A percentile compares a stretch with the other conserved stretches of the same genome.
Conservation (phyloP, 2,329 filamentous ascomycete genomes). For the Pseudogymnoascus sp. region DNA sequence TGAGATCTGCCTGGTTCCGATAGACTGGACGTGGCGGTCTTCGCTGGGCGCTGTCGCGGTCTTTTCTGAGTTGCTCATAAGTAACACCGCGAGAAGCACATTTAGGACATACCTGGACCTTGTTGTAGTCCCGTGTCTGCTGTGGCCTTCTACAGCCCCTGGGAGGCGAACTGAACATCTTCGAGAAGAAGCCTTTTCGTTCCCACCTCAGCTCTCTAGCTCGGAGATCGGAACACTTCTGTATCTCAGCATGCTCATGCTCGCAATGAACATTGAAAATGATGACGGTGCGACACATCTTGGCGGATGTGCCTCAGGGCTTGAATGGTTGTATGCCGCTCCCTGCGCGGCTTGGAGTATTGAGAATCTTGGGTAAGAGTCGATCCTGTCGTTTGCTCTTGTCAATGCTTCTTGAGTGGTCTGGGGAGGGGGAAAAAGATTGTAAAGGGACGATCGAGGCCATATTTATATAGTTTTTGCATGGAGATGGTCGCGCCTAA, state of each 20-base stretch:
- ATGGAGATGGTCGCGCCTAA: background rate
- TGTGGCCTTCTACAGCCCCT: background rate
- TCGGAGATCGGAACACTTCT: background rate
- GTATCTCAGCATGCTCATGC: background rate
- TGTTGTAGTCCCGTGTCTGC: background rate
- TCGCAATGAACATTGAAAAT: background rate
- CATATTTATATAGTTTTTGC: background rate
- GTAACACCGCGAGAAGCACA: background rate
- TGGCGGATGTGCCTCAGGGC: background rate
- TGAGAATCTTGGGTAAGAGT: background rate
- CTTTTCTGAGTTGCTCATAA: background rate
- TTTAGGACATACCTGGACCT: background rate
- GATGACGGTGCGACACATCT: background rate
- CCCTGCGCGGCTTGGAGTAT: background rate
- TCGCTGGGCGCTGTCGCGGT: background rate
- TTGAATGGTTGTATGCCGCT: background rate
- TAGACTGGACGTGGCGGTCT: background rate
- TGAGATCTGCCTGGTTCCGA: background rate
- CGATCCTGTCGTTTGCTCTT: background rate
- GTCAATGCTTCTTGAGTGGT: background rate
- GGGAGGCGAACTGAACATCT: background rate
- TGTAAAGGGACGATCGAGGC: background rate
- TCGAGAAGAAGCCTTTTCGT: background rate
- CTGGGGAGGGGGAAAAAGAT: too few relatives aligned
- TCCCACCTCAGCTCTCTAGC: background rate